A percentile compares a stretch with the other conserved stretches of the same genome.
phyloP scores from a whole-genome alignment of 2,329 filamentous ascomycete species.

The Fusarium tuaranense region DNA sequence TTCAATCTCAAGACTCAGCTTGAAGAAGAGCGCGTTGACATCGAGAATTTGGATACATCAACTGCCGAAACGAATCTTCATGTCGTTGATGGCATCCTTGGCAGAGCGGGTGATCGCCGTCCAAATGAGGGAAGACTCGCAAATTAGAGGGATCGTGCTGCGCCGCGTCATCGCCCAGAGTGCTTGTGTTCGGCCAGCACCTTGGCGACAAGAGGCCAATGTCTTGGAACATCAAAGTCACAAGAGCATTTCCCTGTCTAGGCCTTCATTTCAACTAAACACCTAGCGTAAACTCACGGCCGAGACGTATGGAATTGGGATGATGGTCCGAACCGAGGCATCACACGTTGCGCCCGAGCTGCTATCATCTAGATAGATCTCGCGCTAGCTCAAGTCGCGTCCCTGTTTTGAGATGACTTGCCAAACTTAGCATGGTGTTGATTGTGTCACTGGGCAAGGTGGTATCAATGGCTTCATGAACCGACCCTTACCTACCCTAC shows the following conservation, averaged over 20 bases:
- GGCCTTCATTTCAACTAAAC: not conserved
- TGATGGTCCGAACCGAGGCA: not conserved
- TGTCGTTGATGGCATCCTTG: slow-evolving; percentile 12
- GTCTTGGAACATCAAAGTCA: not conserved
- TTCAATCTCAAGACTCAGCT: not conserved
- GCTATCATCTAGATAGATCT: not conserved
- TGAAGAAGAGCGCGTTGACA: not conserved
- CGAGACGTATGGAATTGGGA: not conserved
- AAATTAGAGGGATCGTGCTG: not conserved
- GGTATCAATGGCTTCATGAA: not conserved
- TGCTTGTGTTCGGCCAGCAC: not conserved
- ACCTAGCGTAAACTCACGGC: not conserved
- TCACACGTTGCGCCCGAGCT: not conserved
- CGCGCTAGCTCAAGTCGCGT: not conserved
- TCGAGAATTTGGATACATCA: not conserved
- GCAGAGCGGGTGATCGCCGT: slow-evolving; percentile 31
- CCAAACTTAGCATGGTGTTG: not conserved
- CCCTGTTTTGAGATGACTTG: not conserved
- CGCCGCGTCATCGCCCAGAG: slow-evolving; percentile 1
- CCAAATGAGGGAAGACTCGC: not conserved
- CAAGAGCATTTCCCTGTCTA: not conserved
- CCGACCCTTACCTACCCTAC: not conserved
- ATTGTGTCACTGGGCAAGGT: not conserved
- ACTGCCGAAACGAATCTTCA: not conserved
- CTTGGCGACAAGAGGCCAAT: slow-evolving; percentile 27